Evolutionary conservation across 2,329 filamentous ascomycete genomes (phyloP).

Genomic region (Phialophora chinensis): DNA sequence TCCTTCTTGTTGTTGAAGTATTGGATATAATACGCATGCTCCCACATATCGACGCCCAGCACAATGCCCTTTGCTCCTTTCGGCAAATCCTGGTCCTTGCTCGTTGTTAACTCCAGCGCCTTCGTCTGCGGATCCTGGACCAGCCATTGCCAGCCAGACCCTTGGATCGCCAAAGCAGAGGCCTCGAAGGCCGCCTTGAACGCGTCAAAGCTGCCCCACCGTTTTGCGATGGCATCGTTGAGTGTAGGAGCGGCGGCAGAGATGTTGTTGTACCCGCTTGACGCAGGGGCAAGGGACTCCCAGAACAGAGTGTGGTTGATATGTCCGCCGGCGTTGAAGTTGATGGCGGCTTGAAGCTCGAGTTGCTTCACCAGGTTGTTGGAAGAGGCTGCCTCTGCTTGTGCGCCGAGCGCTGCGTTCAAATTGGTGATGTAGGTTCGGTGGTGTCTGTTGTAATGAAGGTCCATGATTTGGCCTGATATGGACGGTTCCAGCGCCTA

Average conservation of each 20-base stretch:
- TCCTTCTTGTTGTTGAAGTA: conserved; percentile 38
- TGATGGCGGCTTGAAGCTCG: conserved; percentile 65
- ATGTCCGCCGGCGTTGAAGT: conserved; percentile 70
- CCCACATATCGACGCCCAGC: conserved; percentile 87
- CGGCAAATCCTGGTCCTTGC: conserved; percentile 77
- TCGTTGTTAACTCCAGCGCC: conserved; percentile 71
- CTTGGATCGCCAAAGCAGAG: conserved; percentile 73
- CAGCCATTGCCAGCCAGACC: conserved; percentile 88
- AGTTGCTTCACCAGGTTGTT: conserved; percentile 63
- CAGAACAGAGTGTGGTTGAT: conserved; percentile 71
- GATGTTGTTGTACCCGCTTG: conserved; percentile 59
- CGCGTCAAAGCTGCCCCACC: conserved; percentile 70
- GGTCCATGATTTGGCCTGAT: conserved; percentile 93
- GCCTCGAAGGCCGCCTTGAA: conserved; percentile 72
- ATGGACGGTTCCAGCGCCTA: conserved; percentile 50
- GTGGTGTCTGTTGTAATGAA: conserved; percentile 94
- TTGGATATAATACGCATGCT: conserved; percentile 90
- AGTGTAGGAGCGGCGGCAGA: conserved; percentile 64
- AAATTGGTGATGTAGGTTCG: conserved; percentile 90
- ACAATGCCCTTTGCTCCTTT: conserved; percentile 57
- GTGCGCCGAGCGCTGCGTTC: conserved; percentile 78
- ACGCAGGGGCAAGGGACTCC: conserved; percentile 74
- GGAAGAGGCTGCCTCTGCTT: conserved; percentile 63
- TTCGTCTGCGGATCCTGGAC: conserved; percentile 62
- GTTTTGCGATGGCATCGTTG: conserved; percentile 63